phyloP scores from a whole-genome alignment of 345 rosid genomes.

The Lumnitzera racemosa region DNA sequence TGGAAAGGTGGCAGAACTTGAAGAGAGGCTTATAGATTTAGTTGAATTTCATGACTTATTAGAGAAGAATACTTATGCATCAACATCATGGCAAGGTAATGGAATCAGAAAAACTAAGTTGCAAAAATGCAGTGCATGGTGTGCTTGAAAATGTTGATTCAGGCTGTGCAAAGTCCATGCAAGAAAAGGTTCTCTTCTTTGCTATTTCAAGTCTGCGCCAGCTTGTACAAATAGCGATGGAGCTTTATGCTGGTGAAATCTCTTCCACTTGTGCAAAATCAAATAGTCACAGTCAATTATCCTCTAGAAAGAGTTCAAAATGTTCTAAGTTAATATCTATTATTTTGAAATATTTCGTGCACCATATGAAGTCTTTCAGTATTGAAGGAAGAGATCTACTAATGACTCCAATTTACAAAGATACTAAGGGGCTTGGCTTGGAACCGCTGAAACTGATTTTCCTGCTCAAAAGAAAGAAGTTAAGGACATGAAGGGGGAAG shows the following conservation, averaged over 20 bases:
- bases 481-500: too few relatives aligned
- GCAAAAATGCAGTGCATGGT: slow-evolving; percentile 22
- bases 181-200: slow-evolving; percentile 43
- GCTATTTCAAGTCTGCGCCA: slow-evolving; percentile 66
- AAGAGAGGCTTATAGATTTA: slow-evolving; percentile 48
- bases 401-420: slow-evolving; percentile 49
- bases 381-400: slow-evolving; percentile 46
- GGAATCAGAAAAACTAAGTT: slow-evolving; percentile 35
- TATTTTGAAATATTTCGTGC: too few relatives aligned
- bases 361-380: too few relatives aligned
- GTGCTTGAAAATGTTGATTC: slow-evolving; percentile 22
- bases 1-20: slow-evolving; percentile 35
- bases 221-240: slow-evolving; percentile 32
- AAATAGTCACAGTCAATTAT: too few relatives aligned
- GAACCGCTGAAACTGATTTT: slow-evolving; percentile 55
- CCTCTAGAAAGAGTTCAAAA: too few relatives aligned
- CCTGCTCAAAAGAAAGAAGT: slow-evolving; percentile 34
- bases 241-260: slow-evolving; percentile 10
- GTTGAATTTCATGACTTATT: slow-evolving; percentile 40
- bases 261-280: too few relatives aligned
- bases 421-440: slow-evolving; percentile 46
- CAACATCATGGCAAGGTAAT: slow-evolving; percentile 36
- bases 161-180: slow-evolving; percentile 23
- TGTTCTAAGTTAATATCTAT: too few relatives aligned
- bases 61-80: slow-evolving; percentile 20